A percentile compares a stretch with the other conserved stretches of the same genome.
These are phyloP conservation scores for Astraeus odoratus DNA, from an alignment of 768 basidiomycete species.

Conservation along the genomic window DNA sequence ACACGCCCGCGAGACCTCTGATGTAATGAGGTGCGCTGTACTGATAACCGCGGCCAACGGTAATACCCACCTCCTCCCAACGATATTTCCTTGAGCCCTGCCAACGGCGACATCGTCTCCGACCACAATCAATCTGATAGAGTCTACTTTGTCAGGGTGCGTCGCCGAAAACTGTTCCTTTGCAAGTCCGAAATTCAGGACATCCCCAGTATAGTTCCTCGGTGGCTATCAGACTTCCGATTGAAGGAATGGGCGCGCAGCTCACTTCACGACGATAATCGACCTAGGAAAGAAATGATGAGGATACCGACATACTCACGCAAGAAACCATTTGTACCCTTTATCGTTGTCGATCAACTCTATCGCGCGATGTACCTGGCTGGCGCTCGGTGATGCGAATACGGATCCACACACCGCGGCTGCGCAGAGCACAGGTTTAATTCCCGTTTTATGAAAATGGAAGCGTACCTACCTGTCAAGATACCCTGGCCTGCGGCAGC, in stretches of 20 bases:
- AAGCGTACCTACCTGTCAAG: constrained; percentile 48
- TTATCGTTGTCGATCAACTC: constrained; percentile 66
- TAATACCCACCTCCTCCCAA: constrained; percentile 61
- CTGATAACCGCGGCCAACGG: too few relatives aligned
- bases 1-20: constrained; percentile 77
- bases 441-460: background rate
- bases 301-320: too few relatives aligned
- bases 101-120: constrained; percentile 91
- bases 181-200: constrained; percentile 87
- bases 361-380: constrained; percentile 77
- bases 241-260: background rate
- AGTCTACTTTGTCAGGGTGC: constrained; percentile 59
- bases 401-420: constrained; percentile 84
- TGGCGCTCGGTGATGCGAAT: constrained; percentile 85
- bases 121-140: constrained; percentile 72
- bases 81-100: constrained; percentile 70
- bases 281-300: constrained; percentile 41
- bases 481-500: constrained; percentile 79
- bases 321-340: constrained; percentile 42
- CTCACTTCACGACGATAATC: constrained; percentile 77
- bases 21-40: background rate
- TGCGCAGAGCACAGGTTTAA: constrained; percentile 12
- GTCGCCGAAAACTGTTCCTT: constrained; percentile 74
- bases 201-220: constrained; percentile 87
- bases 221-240: constrained; percentile 6